A percentile compares a stretch with the other conserved stretches of the same genome.
phyloP scores from a whole-genome alignment of 1,284 basidiomycete species.

The Testicularia cyperi region DNA sequence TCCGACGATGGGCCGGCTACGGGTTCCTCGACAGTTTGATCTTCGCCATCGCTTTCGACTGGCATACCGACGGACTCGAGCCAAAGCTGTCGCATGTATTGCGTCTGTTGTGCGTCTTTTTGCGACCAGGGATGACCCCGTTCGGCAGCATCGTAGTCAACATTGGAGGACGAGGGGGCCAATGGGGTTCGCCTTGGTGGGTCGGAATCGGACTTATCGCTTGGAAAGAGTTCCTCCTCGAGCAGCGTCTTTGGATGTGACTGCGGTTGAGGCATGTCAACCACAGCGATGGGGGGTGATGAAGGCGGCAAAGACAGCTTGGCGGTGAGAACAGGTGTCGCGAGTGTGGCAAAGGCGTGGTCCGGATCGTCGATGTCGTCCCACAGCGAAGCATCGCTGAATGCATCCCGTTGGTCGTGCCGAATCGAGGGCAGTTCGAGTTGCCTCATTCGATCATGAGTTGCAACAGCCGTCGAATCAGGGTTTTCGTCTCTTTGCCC shows the following conservation, averaged over 20 bases:
- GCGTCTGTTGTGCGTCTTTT: not conserved
- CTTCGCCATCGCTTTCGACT: too few species aligned
- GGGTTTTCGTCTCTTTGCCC: too few species aligned
- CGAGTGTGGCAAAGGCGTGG: constrained; percentile 6
- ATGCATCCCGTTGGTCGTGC: constrained; percentile 12
- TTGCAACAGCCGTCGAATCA: too few species aligned
- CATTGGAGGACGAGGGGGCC: not conserved
- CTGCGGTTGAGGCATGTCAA: not conserved
- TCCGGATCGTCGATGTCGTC: constrained; percentile 13
- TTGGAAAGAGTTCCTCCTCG: constrained; percentile 22
- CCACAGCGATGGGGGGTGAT: constrained; percentile 5
- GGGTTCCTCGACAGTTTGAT: too few species aligned
- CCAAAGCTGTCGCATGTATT: not conserved
- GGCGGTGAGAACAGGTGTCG: not conserved
- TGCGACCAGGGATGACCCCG: not conserved
- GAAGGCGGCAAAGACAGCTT: too few species aligned
- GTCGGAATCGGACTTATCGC: too few species aligned
- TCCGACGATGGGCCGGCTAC: too few species aligned
- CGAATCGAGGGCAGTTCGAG: too few species aligned
- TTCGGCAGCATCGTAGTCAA: not conserved
- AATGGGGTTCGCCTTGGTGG: not conserved
- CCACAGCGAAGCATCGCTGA: constrained; percentile 31
- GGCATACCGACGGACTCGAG: not conserved
- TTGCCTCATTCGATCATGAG: too few species aligned
- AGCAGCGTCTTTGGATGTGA: not conserved